Conservation (phyloP, 495 filamentous ascomycete species). For the Aspergillus haitiensis region DNA sequence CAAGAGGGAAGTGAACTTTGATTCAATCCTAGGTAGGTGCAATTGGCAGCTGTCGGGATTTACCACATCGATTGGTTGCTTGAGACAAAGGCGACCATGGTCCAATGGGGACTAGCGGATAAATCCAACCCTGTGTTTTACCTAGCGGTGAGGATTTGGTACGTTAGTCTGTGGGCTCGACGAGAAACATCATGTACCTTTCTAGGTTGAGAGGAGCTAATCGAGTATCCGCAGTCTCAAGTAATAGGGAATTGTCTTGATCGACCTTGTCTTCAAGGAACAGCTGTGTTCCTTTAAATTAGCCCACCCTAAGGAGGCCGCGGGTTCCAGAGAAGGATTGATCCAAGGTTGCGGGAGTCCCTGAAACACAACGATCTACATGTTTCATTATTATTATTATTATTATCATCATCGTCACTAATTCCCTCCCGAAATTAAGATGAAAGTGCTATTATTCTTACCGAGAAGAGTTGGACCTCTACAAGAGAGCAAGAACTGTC, state of each 20-base stretch:
- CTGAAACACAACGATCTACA: slow-evolving; percentile 4
- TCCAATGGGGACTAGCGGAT: slow-evolving; percentile 12
- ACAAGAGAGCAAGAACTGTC: neutral
- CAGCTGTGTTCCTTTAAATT: too few relatives aligned
- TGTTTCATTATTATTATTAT: neutral
- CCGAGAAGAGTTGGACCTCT: neutral
- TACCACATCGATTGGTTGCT: neutral
- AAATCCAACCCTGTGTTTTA: neutral
- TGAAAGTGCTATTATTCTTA: neutral
- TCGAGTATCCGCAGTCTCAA: neutral
- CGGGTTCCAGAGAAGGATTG: neutral
- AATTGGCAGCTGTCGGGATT: too few relatives aligned
- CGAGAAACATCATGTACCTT: neutral
- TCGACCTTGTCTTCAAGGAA: too few relatives aligned
- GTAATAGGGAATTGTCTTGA: too few relatives aligned
- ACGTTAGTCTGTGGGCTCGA: neutral
- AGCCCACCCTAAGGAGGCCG: too few relatives aligned
- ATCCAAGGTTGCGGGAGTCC: slow-evolving; percentile 1
- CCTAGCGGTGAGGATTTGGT: neutral
- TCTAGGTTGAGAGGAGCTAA: too few relatives aligned
- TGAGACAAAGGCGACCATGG: neutral
- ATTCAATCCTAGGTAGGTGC: too few relatives aligned
- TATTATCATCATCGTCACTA: neutral
- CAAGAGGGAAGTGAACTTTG: too few relatives aligned
- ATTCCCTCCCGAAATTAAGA: neutral